Evolutionary conservation across 2,329 filamentous ascomycete genomes (phyloP).

Genomic region (Hysterium pulicare): DNA sequence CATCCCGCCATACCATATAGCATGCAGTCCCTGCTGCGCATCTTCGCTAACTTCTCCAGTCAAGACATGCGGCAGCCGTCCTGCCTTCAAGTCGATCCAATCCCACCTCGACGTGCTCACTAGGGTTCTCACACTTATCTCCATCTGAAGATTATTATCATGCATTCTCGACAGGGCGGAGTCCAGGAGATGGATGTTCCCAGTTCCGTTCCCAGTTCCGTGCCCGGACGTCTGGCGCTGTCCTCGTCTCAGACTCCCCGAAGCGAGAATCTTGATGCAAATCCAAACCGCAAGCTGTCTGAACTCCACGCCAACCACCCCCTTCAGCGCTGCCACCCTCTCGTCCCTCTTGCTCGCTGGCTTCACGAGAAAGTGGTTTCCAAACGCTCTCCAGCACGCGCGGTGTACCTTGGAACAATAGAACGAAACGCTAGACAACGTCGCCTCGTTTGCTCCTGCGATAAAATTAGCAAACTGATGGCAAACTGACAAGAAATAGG

Average conservation of each 20-base stretch:
- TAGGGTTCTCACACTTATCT: background rate
- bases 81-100: background rate
- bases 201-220: slow-evolving; percentile 1
- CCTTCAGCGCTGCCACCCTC: slow-evolving; percentile 13
- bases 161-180: background rate
- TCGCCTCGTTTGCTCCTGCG: too few species aligned
- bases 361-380: slow-evolving; percentile 10
- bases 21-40: background rate
- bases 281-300: slow-evolving; percentile 14
- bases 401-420: too few species aligned
- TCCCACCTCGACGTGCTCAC: background rate
- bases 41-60: background rate
- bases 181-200: background rate
- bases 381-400: slow-evolving; percentile 10
- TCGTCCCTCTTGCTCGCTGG: slow-evolving; percentile 12
- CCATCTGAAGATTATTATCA: background rate
- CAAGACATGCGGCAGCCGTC: too few species aligned
- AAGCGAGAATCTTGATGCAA: slow-evolving; percentile 21
- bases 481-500: background rate
- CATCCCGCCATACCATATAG: too few species aligned
- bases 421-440: too few species aligned
- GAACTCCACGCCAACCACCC: slow-evolving; percentile 14
- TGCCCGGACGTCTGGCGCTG: slow-evolving; percentile 4
- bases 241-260: slow-evolving; percentile 16
- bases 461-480: too few species aligned